These are phyloP conservation scores for Annona cherimola DNA, from an alignment of 164 flowering plant genomes.

Conservation along the genomic window DNA sequence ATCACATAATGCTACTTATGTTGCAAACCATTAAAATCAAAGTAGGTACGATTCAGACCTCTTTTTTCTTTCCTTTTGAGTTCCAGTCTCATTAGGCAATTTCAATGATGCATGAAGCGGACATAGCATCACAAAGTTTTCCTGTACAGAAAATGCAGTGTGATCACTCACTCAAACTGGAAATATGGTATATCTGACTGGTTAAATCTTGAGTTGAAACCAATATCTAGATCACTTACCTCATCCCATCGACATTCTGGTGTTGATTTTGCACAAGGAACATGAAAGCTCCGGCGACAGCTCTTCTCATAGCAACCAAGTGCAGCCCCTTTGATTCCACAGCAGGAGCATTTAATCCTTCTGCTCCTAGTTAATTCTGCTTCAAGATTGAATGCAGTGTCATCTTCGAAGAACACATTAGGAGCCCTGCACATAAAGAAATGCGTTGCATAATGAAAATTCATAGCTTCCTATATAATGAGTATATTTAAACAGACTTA, in stretches of 20 bases:
- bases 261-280: constrained; percentile 75
- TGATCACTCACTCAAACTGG: not conserved
- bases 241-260: constrained; percentile 83
- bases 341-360: constrained; percentile 69
- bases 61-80: constrained; percentile 29
- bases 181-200: too few relatives aligned
- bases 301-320: constrained; percentile 89
- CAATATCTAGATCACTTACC: constrained; percentile 37
- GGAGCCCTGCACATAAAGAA: constrained; percentile 74
- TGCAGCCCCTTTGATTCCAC: constrained; percentile 92
- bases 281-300: constrained; percentile 90
- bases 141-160: constrained; percentile 37
- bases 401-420: constrained; percentile 77
- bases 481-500: too few relatives aligned
- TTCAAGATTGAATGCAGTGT: constrained; percentile 70
- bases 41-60: constrained; percentile 30
- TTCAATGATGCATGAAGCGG: constrained; percentile 66
- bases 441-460: not conserved
- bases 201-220: not conserved
- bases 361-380: constrained; percentile 73
- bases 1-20: not conserved
- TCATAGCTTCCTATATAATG: not conserved
- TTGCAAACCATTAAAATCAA: not conserved
- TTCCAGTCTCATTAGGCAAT: constrained; percentile 55
- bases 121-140: constrained; percentile 89